phyloP scores from a whole-genome alignment of 2,329 filamentous ascomycete species.

The Monosporascus sp. region DNA sequence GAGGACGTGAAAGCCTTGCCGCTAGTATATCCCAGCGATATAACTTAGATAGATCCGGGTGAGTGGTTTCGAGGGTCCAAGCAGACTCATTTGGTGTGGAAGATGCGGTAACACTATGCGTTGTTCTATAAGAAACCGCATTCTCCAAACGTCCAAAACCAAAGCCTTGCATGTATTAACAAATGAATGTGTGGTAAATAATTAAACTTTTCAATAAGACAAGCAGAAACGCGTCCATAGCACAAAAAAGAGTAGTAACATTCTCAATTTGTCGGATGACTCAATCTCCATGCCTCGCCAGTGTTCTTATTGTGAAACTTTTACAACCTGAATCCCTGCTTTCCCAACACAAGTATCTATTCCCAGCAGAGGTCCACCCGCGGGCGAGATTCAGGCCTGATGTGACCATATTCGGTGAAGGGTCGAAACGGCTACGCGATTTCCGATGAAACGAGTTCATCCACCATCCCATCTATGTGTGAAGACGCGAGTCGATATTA shows the following conservation, averaged over 20 bases:
- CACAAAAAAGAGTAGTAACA: conserved; percentile 18
- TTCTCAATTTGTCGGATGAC: conserved; percentile 13
- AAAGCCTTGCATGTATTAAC: conserved; percentile 4
- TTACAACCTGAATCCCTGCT: conserved; percentile 23
- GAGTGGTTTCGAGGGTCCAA: too few species aligned
- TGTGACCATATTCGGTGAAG: conserved; percentile 23
- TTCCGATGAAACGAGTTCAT: conserved; percentile 12
- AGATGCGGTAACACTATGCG: too few species aligned
- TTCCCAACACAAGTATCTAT: conserved; percentile 25
- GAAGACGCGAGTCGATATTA: conserved; percentile 10
- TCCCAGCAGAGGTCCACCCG: conserved; percentile 23
- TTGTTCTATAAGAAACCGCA: too few species aligned
- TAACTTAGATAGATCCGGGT: too few species aligned
- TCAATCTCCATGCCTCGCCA: conserved; percentile 5
- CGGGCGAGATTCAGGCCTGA: conserved; percentile 21
- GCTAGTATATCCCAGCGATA: too few species aligned
- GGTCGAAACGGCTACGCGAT: conserved; percentile 14
- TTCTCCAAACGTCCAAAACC: too few species aligned
- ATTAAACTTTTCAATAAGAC: conserved; percentile 19
- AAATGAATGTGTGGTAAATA: conserved; percentile 9
- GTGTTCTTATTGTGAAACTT: conserved; percentile 13
- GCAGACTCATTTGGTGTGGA: too few species aligned
- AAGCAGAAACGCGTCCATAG: conserved; percentile 17
- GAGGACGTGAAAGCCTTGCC: too few species aligned
- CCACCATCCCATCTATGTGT: conserved; percentile 14